Conservation (phyloP, 495 filamentous ascomycete species). For the Amorphotheca resinae region DNA sequence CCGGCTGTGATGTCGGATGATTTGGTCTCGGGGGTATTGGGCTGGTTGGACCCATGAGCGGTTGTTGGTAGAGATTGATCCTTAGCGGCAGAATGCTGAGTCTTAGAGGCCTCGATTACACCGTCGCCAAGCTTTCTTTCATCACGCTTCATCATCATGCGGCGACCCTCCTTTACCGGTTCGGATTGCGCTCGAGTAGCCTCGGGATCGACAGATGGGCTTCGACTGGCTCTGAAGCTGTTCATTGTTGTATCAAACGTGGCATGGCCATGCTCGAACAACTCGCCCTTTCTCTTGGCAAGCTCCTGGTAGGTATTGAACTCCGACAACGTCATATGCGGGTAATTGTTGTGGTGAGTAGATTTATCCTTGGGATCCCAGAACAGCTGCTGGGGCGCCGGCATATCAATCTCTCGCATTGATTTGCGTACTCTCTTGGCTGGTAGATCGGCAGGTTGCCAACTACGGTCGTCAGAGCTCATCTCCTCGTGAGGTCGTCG, state of each 20-base stretch:
- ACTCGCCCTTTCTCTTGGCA: slow-evolving; percentile 30
- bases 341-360: slow-evolving; percentile 40
- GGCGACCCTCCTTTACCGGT: slow-evolving; percentile 13
- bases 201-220: slow-evolving; percentile 13
- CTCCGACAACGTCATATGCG: slow-evolving; percentile 40
- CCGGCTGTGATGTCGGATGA: not conserved
- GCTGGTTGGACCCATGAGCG: slow-evolving; percentile 5
- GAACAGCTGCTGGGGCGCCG: slow-evolving; percentile 34
- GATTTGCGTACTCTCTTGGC: slow-evolving; percentile 13
- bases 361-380: slow-evolving; percentile 35
- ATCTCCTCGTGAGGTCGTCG: slow-evolving; percentile 13
- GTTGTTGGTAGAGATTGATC: slow-evolving; percentile 6
- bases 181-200: slow-evolving; percentile 14
- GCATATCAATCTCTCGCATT: slow-evolving; percentile 35
- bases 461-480: slow-evolving; percentile 3
- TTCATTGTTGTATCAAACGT: slow-evolving; percentile 19
- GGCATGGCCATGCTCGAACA: slow-evolving; percentile 24
- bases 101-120: not conserved
- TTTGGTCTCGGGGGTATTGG: not conserved
- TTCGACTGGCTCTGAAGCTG: slow-evolving; percentile 14
- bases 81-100: not conserved
- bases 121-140: slow-evolving; percentile 10
- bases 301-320: slow-evolving; percentile 30
- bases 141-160: slow-evolving; percentile 18
- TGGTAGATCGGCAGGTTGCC: slow-evolving; percentile 10